A percentile compares a stretch with the other conserved stretches of the same genome.
phyloP scores from a whole-genome alignment of 441 rosid species.

The Lepidium campestre region DNA sequence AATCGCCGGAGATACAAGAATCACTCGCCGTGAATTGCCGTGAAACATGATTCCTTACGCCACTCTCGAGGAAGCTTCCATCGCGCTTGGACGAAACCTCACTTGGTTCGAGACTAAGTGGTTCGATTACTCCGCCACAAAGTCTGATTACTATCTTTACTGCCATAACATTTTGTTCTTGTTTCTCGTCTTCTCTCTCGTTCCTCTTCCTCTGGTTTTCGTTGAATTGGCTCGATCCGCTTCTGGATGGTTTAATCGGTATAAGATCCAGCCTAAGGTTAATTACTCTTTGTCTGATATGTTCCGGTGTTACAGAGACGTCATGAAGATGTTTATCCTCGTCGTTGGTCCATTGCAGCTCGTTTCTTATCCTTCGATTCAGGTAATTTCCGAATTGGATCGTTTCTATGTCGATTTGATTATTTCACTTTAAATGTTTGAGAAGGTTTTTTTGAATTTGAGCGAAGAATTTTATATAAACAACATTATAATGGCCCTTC shows the following conservation, averaged over 20 bases:
- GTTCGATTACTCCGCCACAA: slow-evolving; percentile 77
- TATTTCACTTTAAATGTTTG: not conserved
- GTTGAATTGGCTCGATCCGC: slow-evolving; percentile 45
- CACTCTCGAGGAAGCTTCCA: slow-evolving; percentile 54
- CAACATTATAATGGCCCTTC: too few species aligned
- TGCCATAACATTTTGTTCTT: slow-evolving; percentile 79
- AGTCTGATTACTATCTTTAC: slow-evolving; percentile 77
- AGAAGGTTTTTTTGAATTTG: too few species aligned
- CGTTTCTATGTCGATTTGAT: not conserved
- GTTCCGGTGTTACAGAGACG: slow-evolving; percentile 69
- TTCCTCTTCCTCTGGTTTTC: slow-evolving; percentile 62
- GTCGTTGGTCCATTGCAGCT: slow-evolving; percentile 85
- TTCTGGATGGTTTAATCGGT: slow-evolving; percentile 35
- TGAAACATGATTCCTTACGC: slow-evolving; percentile 63
- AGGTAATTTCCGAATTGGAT: slow-evolving; percentile 36
- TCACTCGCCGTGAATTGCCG: not conserved
- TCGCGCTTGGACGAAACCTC: slow-evolving; percentile 73
- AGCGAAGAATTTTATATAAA: too few species aligned
- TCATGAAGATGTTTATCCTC: slow-evolving; percentile 66
- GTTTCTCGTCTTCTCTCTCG: slow-evolving; percentile 62
- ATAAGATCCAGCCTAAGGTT: slow-evolving; percentile 95
- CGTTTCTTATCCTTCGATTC: slow-evolving; percentile 66
- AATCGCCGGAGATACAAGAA: not conserved
- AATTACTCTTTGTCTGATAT: slow-evolving; percentile 50
- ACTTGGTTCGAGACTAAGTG: slow-evolving; percentile 64